A percentile compares a stretch with the other conserved stretches of the same genome.
Evolutionary conservation across 305 asterid species (phyloP).

Genomic region (Fraxinus paxiana): DNA sequence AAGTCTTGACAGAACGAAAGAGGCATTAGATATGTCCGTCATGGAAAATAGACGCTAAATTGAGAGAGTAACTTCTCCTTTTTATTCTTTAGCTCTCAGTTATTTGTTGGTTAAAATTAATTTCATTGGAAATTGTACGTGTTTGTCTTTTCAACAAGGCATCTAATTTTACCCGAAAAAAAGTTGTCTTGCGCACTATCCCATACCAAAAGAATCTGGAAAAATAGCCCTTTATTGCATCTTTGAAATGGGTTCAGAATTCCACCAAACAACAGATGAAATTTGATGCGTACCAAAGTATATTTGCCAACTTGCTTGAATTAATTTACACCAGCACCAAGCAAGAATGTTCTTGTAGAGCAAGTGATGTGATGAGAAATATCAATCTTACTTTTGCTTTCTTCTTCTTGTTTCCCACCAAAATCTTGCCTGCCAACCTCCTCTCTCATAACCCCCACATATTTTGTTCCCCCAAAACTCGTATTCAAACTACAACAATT

Average conservation of each 20-base stretch:
- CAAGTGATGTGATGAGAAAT: not conserved
- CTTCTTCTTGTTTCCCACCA: not conserved
- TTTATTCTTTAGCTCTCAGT: not conserved
- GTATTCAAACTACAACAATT: not conserved
- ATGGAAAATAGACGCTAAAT: not conserved
- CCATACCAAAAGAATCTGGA: not conserved
- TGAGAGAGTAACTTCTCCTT: not conserved
- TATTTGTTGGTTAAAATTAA: not conserved
- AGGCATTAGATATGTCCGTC: not conserved
- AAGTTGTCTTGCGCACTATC: not conserved
- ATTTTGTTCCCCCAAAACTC: not conserved
- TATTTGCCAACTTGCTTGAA: not conserved
- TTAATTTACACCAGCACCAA: not conserved
- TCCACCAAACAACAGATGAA: not conserved
- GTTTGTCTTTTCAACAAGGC: not conserved
- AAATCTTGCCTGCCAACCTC: conserved; percentile 3
- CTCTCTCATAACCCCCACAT: not conserved
- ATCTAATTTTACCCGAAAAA: not conserved
- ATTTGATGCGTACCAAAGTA: not conserved
- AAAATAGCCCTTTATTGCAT: not conserved
- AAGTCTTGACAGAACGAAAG: not conserved
- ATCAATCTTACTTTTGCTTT: not conserved
- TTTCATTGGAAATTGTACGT: not conserved
- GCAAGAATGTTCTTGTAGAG: not conserved
- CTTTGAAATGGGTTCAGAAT: not conserved